Evolutionary conservation across 2,329 filamentous ascomycete species (phyloP).

Genomic region (Sordariomycetes sp.): DNA sequence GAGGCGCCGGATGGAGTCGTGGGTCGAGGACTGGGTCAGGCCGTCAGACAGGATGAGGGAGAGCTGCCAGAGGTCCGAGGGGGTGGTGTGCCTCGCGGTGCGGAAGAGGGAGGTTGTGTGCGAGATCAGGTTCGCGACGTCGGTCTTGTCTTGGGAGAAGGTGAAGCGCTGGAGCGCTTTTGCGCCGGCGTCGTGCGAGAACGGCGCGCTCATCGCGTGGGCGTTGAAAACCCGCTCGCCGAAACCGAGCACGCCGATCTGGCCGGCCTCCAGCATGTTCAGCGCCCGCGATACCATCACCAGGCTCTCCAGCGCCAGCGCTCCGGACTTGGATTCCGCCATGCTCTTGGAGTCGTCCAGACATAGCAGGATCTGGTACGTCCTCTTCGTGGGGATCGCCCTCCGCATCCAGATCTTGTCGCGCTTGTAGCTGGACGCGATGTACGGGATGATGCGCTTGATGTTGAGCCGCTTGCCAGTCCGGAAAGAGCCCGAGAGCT

Average conservation of each 20-base stretch:
- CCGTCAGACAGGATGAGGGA: constrained; percentile 90
- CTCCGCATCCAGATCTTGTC: constrained; percentile 99
- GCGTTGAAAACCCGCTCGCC: constrained; percentile 75
- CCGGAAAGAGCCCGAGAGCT: constrained; percentile 91
- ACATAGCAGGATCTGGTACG: constrained; percentile 94
- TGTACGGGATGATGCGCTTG: constrained; percentile 98
- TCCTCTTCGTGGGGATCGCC: constrained; percentile 80
- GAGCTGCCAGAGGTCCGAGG: constrained; percentile 80
- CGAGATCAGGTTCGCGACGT: constrained; percentile 69
- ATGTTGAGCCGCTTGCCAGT: constrained; percentile 98
- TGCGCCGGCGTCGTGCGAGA: constrained; percentile 30
- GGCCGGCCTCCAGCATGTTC: constrained; percentile 86
- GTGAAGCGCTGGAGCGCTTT: constrained; percentile 49
- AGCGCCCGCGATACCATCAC: constrained; percentile 83
- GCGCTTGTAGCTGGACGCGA: constrained; percentile 94
- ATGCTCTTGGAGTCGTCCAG: constrained; percentile 95
- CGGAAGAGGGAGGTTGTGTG: constrained; percentile 75
- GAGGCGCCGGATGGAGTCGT: constrained; percentile 71
- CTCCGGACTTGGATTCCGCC: constrained; percentile 67
- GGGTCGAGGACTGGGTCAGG: constrained; percentile 70
- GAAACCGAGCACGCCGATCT: constrained; percentile 86
- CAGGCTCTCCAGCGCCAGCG: constrained; percentile 84
- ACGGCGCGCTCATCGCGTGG: constrained; percentile 73
- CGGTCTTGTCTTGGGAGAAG: constrained; percentile 77
- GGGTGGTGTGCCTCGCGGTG: constrained; percentile 54